Percentiles rank a stretch among this genome's conserved stretches.
These are phyloP conservation scores for Helichrysum umbraculigerum DNA, from an alignment of 129 eudicot genomes.

Conservation along the genomic window DNA sequence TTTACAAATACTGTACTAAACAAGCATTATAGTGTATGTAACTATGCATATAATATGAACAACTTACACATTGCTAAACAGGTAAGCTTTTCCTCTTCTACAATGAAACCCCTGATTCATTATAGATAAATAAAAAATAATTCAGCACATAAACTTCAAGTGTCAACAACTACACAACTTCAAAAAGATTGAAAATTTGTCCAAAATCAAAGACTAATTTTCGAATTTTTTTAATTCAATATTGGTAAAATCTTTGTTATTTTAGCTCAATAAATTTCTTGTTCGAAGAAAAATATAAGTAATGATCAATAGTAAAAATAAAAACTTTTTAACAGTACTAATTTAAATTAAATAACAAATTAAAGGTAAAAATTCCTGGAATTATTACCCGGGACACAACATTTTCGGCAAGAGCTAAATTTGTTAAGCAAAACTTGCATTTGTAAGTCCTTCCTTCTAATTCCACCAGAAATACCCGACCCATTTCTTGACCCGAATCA, in stretches of 20 bases:
- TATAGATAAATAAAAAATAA: neutral
- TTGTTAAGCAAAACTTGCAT: constrained; percentile 81
- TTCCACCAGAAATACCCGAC: constrained; percentile 75
- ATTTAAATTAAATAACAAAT: neutral
- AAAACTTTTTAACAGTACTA: neutral
- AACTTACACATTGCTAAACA: constrained; percentile 77
- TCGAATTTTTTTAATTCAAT: neutral
- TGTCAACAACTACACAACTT: neutral
- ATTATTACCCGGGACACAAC: constrained; percentile 56
- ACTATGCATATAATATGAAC: constrained; percentile 6
- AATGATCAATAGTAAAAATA: neutral
- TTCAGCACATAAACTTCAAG: constrained; percentile 1
- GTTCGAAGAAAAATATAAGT: neutral
- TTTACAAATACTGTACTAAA: neutral
- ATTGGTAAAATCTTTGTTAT: neutral
- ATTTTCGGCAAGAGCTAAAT: constrained; percentile 65
- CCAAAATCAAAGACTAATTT: neutral
- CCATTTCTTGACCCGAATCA: constrained; percentile 44
- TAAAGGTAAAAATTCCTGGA: neutral
- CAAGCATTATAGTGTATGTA: neutral
- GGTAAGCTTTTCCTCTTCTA: constrained; percentile 87
- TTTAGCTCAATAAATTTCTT: neutral
- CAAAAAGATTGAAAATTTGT: neutral
- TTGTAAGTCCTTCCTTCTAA: constrained; percentile 75
- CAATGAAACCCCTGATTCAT: constrained; percentile 64